Percentiles rank a stretch among this genome's conserved stretches.
phyloP scores from a whole-genome alignment of 352 stramenopile species.

The Phytophthora pinifolia region DNA sequence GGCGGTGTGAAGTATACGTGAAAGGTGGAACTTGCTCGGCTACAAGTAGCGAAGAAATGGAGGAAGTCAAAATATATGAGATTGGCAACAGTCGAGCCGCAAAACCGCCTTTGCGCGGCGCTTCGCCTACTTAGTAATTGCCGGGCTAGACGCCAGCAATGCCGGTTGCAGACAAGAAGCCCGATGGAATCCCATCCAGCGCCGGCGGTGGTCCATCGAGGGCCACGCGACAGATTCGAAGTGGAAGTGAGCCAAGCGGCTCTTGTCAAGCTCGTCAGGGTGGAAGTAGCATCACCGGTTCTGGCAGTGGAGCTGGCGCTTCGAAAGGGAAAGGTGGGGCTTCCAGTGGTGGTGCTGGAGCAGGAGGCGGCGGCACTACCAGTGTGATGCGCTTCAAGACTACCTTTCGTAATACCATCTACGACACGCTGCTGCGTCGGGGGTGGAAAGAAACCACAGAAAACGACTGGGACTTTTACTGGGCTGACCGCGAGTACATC shows the following conservation, averaged over 20 bases:
- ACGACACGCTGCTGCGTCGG: conserved; percentile 85
- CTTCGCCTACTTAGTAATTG: conserved; percentile 1
- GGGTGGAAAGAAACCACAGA: conserved; percentile 91
- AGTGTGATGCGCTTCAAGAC: conserved; percentile 75
- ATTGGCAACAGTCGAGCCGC: conserved; percentile 19
- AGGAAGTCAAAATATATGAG: conserved; percentile 17
- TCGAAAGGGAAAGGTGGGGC: conserved; percentile 16
- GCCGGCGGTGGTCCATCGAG: conserved; percentile 26
- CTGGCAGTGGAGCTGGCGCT: conserved; percentile 6
- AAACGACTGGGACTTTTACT: conserved; percentile 91
- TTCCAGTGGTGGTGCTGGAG: conserved; percentile 11
- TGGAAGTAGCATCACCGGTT: conserved; percentile 5
- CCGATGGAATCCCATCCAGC: conserved; percentile 25
- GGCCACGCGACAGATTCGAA: conserved; percentile 40
- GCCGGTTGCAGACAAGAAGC: conserved; percentile 29
- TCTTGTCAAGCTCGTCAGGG: conserved; percentile 18
- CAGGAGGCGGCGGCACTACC: conserved; percentile 7
- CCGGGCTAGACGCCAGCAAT: not conserved
- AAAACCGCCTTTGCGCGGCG: conserved; percentile 14
- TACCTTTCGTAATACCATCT: conserved; percentile 92
- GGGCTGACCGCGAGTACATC: conserved; percentile 89
- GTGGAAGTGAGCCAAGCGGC: conserved; percentile 28
- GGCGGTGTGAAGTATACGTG: conserved; percentile 91
- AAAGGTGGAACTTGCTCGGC: not conserved
- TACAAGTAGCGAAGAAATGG: not conserved